These are phyloP conservation scores for Ilex aquifolium DNA, from an alignment of 257 asterid genomes.

Conservation along the genomic window DNA sequence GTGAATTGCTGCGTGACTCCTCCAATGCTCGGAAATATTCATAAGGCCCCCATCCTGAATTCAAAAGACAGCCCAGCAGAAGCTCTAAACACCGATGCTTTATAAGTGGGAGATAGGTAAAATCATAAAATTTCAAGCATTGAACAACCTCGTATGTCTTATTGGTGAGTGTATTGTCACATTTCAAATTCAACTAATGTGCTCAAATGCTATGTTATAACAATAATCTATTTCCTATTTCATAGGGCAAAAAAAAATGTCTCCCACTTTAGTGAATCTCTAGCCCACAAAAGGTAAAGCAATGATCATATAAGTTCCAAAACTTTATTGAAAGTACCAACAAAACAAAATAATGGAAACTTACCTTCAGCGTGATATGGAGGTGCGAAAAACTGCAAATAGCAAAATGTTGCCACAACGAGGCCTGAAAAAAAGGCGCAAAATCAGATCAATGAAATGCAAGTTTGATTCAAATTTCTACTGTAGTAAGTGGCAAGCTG, in stretches of 20 bases:
- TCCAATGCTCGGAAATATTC: constrained; percentile 70
- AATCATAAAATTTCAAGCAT: not conserved
- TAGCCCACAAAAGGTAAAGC: not conserved
- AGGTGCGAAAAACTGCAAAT: constrained; percentile 87
- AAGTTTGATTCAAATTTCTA: not conserved
- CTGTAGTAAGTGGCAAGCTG: not conserved
- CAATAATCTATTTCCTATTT: not conserved
- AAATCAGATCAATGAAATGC: not conserved
- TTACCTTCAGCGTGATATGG: constrained; percentile 67
- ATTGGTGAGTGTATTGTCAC: too few relatives aligned
- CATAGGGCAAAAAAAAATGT: too few relatives aligned
- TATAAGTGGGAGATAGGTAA: not conserved
- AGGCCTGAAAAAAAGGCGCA: constrained; percentile 41
- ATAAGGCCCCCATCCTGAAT: constrained; percentile 68
- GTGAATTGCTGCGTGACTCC: constrained; percentile 39
- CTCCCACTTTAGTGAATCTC: not conserved
- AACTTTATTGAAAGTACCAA: not conserved
- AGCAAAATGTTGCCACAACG: constrained; percentile 61
- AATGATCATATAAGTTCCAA: not conserved
- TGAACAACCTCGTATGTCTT: too few relatives aligned
- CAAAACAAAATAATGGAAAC: not conserved
- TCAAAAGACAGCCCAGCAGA: not conserved
- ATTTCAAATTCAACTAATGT: too few relatives aligned
- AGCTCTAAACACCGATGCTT: not conserved
- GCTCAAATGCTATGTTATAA: not conserved